A percentile compares a stretch with the other conserved stretches of the same genome.
These are phyloP conservation scores for Enterospora canceri DNA, from an alignment of 371 early-diverging fungal genomes.

Conservation along the genomic window DNA sequence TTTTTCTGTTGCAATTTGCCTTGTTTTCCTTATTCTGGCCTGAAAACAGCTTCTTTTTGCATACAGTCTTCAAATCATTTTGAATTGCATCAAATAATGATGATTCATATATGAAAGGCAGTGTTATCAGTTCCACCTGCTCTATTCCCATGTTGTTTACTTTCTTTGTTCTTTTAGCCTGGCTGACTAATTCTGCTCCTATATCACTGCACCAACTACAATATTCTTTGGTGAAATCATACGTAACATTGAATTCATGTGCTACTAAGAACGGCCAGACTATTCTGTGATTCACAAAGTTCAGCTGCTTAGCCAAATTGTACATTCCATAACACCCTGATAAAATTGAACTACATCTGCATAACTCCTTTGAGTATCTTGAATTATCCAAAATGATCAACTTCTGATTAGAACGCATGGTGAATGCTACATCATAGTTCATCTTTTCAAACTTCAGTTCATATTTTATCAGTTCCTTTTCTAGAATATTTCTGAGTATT, in stretches of 20 bases:
- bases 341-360: not conserved
- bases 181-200: not conserved
- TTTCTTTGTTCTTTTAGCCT: not conserved
- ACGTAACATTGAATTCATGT: not conserved
- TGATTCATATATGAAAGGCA: conserved; percentile 3
- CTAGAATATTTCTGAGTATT: conserved; percentile 7
- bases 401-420: not conserved
- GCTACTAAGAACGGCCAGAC: conserved; percentile 10
- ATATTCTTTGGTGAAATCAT: not conserved
- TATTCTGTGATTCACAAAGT: not conserved
- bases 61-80: not conserved
- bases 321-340: not conserved
- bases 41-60: not conserved
- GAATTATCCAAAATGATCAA: not conserved
- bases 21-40: not conserved
- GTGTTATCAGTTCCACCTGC: not conserved
- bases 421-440: not conserved
- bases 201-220: not conserved
- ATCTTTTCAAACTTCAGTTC: conserved; percentile 8
- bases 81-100: conserved; percentile 2
- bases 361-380: not conserved
- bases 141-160: not conserved
- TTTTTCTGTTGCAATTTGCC: not conserved
- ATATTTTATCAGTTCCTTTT: conserved; percentile 19
- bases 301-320: conserved; percentile 2